Evolutionary conservation across 1,139 yeast genomes (phyloP).

Genomic region (Pichia sp.): DNA sequence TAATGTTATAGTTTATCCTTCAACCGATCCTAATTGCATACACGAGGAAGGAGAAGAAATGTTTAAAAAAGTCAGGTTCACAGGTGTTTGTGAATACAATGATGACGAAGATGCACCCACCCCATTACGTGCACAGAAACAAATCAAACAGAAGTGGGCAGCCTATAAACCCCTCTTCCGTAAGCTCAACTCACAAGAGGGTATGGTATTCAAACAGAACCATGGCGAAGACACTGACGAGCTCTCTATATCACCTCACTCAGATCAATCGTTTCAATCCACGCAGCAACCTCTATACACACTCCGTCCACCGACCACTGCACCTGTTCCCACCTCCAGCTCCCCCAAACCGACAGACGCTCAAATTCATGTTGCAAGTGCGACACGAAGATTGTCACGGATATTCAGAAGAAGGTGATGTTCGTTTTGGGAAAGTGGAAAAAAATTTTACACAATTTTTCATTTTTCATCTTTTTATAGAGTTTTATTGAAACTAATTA

Average conservation of each 20-base stretch:
- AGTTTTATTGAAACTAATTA: not conserved
- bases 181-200: constrained; percentile 45
- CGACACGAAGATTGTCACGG: constrained; percentile 13
- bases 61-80: constrained; percentile 43
- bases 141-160: constrained; percentile 36
- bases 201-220: constrained; percentile 40
- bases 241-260: not conserved
- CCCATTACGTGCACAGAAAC: constrained; percentile 39
- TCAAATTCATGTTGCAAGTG: not conserved
- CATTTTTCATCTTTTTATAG: not conserved
- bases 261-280: not conserved
- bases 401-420: constrained; percentile 9
- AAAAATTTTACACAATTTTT: not conserved
- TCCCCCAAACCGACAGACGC: not conserved
- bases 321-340: not conserved
- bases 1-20: constrained; percentile 19
- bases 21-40: constrained; percentile 10
- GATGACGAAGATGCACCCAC: constrained; percentile 53
- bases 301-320: not conserved
- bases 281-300: not conserved
- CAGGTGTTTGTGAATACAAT: constrained; percentile 46
- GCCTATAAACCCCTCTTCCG: constrained; percentile 27
- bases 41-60: constrained; percentile 14
- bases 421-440: not conserved
- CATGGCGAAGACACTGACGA: constrained; percentile 17